Evolutionary conservation across 164 flowering plant species (phyloP).

Genomic region (Hamamelis virginiana): DNA sequence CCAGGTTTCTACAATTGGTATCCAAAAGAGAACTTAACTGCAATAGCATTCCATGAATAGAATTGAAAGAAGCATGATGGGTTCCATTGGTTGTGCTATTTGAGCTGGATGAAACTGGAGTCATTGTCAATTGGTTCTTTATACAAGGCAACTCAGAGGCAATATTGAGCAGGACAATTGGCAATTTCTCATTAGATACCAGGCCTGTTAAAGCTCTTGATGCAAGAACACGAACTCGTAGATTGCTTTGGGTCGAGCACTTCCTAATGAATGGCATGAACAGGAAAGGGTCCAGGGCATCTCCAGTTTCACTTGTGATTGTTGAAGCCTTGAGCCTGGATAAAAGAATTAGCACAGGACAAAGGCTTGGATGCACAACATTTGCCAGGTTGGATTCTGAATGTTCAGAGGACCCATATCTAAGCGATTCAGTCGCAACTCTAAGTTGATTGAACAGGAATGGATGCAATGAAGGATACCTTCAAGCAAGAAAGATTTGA

Average conservation of each 20-base stretch:
- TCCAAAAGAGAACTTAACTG: constrained; percentile 77
- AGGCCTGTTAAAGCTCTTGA: constrained; percentile 84
- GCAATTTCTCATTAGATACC: constrained; percentile 88
- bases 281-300: constrained; percentile 79
- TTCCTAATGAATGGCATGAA: constrained; percentile 81
- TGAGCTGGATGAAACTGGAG: constrained; percentile 14
- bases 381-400: constrained; percentile 52
- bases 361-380: constrained; percentile 91
- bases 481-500: constrained; percentile 27
- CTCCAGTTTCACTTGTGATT: constrained; percentile 70
- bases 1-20: constrained; percentile 67
- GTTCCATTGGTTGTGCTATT: constrained; percentile 12
- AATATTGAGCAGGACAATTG: constrained; percentile 52
- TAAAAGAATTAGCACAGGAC: constrained; percentile 84
- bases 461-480: constrained; percentile 89
- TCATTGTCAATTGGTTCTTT: constrained; percentile 16
- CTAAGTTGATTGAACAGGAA: constrained; percentile 68
- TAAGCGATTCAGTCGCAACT: constrained; percentile 72
- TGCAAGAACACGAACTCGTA: constrained; percentile 87
- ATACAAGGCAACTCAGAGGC: constrained; percentile 66
- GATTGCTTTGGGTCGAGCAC: constrained; percentile 87
- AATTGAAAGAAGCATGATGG: constrained; percentile 45
- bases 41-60: constrained; percentile 81
- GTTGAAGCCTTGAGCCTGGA: constrained; percentile 97
- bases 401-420: constrained; percentile 35